Conservation (phyloP, 2,329 filamentous ascomycete species). For the Balansia obtecta region DNA sequence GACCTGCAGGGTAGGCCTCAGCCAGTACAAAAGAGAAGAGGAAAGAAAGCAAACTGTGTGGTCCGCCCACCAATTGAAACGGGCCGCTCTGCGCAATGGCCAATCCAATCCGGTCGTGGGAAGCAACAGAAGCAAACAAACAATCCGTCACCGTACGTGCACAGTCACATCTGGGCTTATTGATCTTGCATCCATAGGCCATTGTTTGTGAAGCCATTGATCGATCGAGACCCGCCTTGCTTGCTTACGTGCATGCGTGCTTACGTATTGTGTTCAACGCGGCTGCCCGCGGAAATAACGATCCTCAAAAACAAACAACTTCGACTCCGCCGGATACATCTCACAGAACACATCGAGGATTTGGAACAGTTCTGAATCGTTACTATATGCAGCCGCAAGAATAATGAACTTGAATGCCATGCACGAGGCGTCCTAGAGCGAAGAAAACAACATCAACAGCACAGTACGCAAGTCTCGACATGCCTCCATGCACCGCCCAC, state of each 20-base stretch:
- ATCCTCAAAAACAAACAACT: background rate
- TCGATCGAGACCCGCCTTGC: background rate
- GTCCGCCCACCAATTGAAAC: no score
- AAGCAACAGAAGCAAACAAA: no score
- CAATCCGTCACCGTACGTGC: background rate
- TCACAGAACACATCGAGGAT: background rate
- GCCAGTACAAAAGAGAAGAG: no score
- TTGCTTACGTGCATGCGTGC: no score
- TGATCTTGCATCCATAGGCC: background rate
- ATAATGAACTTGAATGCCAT: background rate
- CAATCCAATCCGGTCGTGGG: no score
- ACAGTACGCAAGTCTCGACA: background rate
- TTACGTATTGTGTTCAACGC: background rate
- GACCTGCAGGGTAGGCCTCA: no score
- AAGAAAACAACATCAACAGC: background rate
- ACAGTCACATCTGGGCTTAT: background rate
- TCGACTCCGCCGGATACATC: background rate
- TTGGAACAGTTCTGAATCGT: background rate
- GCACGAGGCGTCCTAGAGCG: background rate
- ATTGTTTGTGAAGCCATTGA: background rate
- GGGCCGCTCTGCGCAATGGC: background rate
- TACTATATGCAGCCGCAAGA: background rate
- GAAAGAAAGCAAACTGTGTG: no score
- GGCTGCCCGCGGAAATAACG: background rate
- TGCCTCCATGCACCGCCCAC: background rate